Conservation (phyloP, 441 rosid genomes). For the Erodium texanum region DNA sequence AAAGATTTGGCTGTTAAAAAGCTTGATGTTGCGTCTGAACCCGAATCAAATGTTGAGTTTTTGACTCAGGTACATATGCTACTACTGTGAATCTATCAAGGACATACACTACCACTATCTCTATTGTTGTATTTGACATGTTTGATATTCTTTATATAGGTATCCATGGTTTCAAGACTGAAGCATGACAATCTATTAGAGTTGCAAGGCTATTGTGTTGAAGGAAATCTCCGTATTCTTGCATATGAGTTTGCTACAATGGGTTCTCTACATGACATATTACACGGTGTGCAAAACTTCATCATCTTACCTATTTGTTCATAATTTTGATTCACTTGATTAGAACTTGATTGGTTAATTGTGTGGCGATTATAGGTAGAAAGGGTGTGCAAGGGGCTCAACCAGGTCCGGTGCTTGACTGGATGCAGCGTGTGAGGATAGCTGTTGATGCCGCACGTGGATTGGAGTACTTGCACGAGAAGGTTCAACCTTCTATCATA, state of each 20-base stretch:
- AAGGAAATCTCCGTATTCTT: conserved; percentile 73
- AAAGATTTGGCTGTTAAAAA: conserved; percentile 76
- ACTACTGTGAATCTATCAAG: neutral
- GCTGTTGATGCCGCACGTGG: conserved; percentile 95
- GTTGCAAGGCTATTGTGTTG: conserved; percentile 83
- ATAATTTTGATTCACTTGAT: neutral
- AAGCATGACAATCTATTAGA: conserved; percentile 74
- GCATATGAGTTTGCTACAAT: conserved; percentile 94
- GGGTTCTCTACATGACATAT: conserved; percentile 92
- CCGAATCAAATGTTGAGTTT: conserved; percentile 69
- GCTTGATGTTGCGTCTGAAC: conserved; percentile 74
- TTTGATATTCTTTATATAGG: conserved; percentile 25
- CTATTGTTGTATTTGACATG: neutral
- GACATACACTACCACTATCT: neutral
- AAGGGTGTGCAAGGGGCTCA: conserved; percentile 99
- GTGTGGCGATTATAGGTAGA: conserved; percentile 45
- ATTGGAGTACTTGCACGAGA: conserved; percentile 90
- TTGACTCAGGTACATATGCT: conserved; percentile 56
- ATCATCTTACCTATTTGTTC: conserved; percentile 2
- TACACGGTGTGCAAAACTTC: conserved; percentile 63
- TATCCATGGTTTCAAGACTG: conserved; percentile 75
- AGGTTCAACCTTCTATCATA: conserved; percentile 67
- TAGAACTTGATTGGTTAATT: neutral
- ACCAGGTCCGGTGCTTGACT: conserved; percentile 93
- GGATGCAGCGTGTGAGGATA: conserved; percentile 87